Conservation (phyloP, 257 asterid genomes). For the Gentiana straminea region DNA sequence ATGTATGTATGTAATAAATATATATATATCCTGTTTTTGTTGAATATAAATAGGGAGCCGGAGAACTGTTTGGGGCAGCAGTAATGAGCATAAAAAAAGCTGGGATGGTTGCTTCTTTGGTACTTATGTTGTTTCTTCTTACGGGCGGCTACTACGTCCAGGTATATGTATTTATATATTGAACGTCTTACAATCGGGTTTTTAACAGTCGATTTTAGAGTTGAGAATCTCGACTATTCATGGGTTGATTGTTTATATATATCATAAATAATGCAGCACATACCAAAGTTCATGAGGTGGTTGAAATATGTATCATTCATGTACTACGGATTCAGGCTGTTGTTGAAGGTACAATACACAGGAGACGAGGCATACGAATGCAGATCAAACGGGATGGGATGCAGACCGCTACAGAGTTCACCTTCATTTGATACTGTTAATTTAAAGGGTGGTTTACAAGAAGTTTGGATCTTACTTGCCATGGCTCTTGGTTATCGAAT, state of each 20-base stretch:
- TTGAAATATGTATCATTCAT: constrained; percentile 75
- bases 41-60: constrained; percentile 61
- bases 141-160: constrained; percentile 97
- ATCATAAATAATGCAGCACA: constrained; percentile 41
- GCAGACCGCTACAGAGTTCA: constrained; percentile 64
- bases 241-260: too few relatives aligned
- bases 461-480: constrained; percentile 72
- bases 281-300: constrained; percentile 84
- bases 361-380: constrained; percentile 76
- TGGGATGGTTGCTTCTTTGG: constrained; percentile 82
- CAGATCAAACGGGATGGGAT: constrained; percentile 43
- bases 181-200: too few relatives aligned
- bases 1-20: too few relatives aligned
- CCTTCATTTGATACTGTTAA: constrained; percentile 80
- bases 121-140: constrained; percentile 88
- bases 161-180: constrained; percentile 19
- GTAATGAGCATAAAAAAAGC: constrained; percentile 83
- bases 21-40: too few relatives aligned
- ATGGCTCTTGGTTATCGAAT: constrained; percentile 79
- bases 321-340: constrained; percentile 85
- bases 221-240: too few relatives aligned
- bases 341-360: constrained; percentile 72
- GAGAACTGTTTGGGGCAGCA: constrained; percentile 86
- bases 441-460: constrained; percentile 58
- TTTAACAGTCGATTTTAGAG: too few relatives aligned